These are phyloP conservation scores for Solanum pennellii DNA, from an alignment of 257 asterid species.

Conservation along the genomic window DNA sequence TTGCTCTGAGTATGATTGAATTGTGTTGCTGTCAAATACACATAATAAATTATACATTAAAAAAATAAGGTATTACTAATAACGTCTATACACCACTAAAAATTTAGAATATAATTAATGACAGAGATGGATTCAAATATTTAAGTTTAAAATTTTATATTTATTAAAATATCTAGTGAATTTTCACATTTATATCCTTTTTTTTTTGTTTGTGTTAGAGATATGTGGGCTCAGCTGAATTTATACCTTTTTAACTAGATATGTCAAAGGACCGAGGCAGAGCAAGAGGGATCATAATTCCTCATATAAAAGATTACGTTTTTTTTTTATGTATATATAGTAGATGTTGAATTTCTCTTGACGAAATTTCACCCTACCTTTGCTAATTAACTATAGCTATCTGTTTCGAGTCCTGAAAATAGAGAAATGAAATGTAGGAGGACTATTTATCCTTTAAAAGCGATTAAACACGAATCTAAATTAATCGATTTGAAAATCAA, in stretches of 20 bases:
- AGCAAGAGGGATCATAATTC: no score
- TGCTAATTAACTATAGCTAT: background rate
- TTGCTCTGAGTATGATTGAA: conserved; percentile 15
- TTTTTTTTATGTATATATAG: no score
- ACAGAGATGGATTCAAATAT: background rate
- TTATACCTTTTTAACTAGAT: background rate
- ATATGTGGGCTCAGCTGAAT: background rate
- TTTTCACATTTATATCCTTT: background rate
- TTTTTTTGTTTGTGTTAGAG: accelerated
- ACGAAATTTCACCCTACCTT: background rate
- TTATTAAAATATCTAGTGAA: background rate
- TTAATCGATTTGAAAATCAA: background rate
- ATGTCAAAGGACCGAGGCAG: background rate
- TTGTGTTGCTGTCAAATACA: conserved; percentile 16
- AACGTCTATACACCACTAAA: background rate
- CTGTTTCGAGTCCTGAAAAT: background rate
- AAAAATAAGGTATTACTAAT: background rate
- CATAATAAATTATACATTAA: background rate
- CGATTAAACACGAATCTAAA: background rate
- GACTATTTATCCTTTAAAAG: background rate
- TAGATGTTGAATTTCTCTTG: no score
- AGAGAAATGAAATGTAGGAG: background rate
- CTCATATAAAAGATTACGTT: no score
- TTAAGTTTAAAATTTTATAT: no score
- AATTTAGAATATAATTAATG: no score